These are phyloP conservation scores for Melaleuca alternifolia DNA, from an alignment of 345 rosid species.

Conservation along the genomic window DNA sequence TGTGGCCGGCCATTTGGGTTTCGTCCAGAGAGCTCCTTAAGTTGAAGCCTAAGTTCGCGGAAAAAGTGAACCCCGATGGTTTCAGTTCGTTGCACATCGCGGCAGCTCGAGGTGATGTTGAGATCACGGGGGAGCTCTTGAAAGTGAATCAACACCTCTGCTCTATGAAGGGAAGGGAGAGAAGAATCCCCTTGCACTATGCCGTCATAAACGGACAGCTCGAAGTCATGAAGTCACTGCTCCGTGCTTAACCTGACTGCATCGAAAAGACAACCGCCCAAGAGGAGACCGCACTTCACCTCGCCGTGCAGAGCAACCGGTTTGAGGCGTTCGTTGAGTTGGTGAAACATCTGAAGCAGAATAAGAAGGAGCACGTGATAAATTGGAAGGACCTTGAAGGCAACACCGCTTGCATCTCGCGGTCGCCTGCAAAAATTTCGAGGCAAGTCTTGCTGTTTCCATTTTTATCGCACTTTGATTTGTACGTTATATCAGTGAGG, in stretches of 20 bases:
- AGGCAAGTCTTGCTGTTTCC: not conserved
- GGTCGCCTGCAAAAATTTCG: not conserved
- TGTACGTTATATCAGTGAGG: too few species aligned
- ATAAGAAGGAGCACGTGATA: not conserved
- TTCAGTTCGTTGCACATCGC: not conserved
- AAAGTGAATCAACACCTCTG: not conserved
- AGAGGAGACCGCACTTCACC: not conserved
- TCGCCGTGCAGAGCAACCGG: not conserved
- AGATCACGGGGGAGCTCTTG: not conserved
- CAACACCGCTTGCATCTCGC: not conserved
- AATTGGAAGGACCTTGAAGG: not conserved
- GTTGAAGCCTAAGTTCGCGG: not conserved
- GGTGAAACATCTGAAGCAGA: not conserved
- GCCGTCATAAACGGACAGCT: not conserved
- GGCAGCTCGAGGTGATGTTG: not conserved
- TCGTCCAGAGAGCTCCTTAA: not conserved
- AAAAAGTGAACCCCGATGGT: not conserved
- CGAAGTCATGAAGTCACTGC: not conserved
- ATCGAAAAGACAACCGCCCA: not conserved
- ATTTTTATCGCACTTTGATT: too few species aligned
- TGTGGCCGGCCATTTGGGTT: not conserved
- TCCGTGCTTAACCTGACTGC: not conserved
- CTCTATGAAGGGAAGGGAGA: not conserved
- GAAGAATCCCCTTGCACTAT: not conserved
- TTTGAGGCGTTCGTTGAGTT: accelerated